These are phyloP conservation scores for Penicillium antarcticum DNA, from an alignment of 495 filamentous ascomycete species.

Conservation along the genomic window DNA sequence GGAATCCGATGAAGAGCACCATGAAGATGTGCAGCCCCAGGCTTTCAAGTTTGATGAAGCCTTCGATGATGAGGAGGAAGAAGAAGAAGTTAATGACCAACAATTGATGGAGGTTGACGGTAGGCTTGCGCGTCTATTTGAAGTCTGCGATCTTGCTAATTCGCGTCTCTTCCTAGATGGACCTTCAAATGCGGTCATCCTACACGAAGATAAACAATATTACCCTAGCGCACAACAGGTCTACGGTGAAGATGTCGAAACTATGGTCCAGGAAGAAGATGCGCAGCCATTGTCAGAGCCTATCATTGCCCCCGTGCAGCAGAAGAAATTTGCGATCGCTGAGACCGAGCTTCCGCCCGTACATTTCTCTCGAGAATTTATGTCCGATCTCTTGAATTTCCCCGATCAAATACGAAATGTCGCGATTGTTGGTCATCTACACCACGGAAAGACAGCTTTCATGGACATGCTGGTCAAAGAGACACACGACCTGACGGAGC, in stretches of 20 bases:
- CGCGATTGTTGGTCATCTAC: constrained; percentile 85
- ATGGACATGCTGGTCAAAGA: constrained; percentile 98
- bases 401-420: constrained; percentile 92
- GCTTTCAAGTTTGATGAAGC: constrained; percentile 80
- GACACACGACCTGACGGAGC: constrained; percentile 81
- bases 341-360: constrained; percentile 89
- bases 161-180: constrained; percentile 56
- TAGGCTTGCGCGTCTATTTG: constrained; percentile 27
- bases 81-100: constrained; percentile 59
- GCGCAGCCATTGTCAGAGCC: constrained; percentile 87
- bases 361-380: constrained; percentile 80
- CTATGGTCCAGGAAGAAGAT: constrained; percentile 95
- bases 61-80: constrained; percentile 59
- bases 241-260: constrained; percentile 91
- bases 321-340: constrained; percentile 93
- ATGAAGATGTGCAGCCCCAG: constrained; percentile 64
- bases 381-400: constrained; percentile 95
- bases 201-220: constrained; percentile 99
- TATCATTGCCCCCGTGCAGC: constrained; percentile 86
- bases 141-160: constrained; percentile 10
- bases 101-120: constrained; percentile 95
- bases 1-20: constrained; percentile 83
- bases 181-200: constrained; percentile 92
- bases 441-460: constrained; percentile 96
- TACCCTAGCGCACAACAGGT: constrained; percentile 95